Base-by-base conservation (phyloP, 140 eudicot genomes). In the Artemisia princeps region DNA sequence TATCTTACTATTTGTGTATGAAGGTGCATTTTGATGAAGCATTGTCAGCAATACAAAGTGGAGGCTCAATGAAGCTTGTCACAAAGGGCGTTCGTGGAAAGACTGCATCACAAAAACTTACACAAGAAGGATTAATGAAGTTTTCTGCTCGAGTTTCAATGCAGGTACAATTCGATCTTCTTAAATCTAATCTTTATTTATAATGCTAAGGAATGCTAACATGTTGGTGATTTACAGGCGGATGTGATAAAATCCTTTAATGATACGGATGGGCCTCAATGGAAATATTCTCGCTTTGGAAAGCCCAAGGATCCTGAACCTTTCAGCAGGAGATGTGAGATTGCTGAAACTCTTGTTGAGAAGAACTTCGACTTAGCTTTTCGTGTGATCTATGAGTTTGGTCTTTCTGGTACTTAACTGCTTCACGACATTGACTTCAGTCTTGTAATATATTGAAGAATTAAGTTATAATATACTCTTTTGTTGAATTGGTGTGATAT, bases 1-100 rank as follows among this genome's bases (percentile, higher is more conserved):
- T 45, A 22, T 15, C 71, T 52, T 28, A 2, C 11, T 70, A 60
- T 68, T 57, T 49, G 49, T 33, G 72, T 73, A 69, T 68, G 73
- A 63, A 90, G 96, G 84, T 83, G 84, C 98, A 92, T 77, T 92
- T 92, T 78, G 98, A 86, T 64, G 98, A 92, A 67, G 98, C 94
- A 9, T 67, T 92, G 69, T 78, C 89, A 4, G 98, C 84, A 22
- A 78, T 96, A 74, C 70, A 78, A 74, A 82, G 70, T 26, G 87
- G 84, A 72, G 97, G 86, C 44, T 78, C 87, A 44, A 83, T 87
- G 30, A 92, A 87, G 76, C 78, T 83, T 68, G 83, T 85, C 52
- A 79, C 86, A 63, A 92, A 88, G 84, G 96, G 96, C 8, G 69
- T 77, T 16, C 92, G 98, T 67, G 95, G 96, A 12, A 92, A 85